Evolutionary conservation across 805 yeast species (phyloP).

Genomic region (Komagataella mondaviorum): DNA sequence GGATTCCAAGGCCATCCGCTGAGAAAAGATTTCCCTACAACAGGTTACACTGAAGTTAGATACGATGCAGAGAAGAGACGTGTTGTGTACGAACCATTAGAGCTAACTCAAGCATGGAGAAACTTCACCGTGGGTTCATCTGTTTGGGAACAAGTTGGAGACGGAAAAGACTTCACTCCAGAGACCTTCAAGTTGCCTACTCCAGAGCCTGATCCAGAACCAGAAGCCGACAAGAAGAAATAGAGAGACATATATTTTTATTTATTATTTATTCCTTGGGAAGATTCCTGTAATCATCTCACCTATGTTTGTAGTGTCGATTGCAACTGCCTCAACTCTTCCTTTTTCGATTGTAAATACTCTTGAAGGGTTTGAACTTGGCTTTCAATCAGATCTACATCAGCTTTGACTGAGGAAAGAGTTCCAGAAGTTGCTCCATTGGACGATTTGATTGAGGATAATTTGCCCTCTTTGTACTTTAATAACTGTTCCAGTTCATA

Average conservation of each 20-base stretch:
- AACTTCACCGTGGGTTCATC: constrained; percentile 80
- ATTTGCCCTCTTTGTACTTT: constrained; percentile 58
- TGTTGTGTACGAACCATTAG: constrained; percentile 80
- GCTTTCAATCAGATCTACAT: constrained; percentile 56
- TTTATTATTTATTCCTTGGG: background rate
- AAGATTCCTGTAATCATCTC: background rate
- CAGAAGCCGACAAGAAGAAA: constrained; percentile 21
- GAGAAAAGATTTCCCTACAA: constrained; percentile 86
- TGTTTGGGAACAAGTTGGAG: constrained; percentile 88
- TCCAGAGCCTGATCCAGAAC: constrained; percentile 65
- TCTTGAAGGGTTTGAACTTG: constrained; percentile 67
- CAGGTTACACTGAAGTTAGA: constrained; percentile 83
- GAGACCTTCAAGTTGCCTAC: constrained; percentile 71
- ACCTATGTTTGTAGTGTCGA: background rate
- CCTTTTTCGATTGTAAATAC: constrained; percentile 46
- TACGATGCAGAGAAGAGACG: constrained; percentile 88
- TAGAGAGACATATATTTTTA: constrained; percentile 8
- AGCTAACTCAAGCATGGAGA: constrained; percentile 86
- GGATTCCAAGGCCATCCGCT: constrained; percentile 90
- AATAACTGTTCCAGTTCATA: constrained; percentile 75
- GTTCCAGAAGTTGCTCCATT: constrained; percentile 13
- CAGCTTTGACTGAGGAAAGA: constrained; percentile 40
- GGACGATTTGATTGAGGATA: constrained; percentile 22
- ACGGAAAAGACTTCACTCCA: constrained; percentile 73
- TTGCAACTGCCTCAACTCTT: constrained; percentile 29